Base-by-base conservation (phyloP, 1,284 basidiomycete genomes). In the Sanghuangporus baumii region DNA sequence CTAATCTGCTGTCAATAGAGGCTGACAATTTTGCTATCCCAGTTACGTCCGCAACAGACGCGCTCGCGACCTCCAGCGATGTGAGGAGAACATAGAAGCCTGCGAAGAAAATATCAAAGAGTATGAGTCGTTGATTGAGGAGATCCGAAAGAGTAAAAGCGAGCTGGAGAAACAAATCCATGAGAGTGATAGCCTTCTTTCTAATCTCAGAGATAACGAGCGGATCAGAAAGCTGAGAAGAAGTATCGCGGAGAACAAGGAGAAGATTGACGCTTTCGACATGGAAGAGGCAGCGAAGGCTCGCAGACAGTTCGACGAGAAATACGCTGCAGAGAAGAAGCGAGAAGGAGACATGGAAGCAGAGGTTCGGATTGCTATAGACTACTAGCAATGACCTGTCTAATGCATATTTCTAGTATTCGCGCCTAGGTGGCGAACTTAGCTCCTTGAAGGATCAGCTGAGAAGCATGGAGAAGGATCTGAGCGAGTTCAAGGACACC, bases 401-500 rank as follows among this genome's bases (percentile, higher is more conserved):
- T 62, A 54, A 66, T 12, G 55, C 43, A 14, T 38, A 37, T 60
- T 37, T 60, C 16, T 66, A 96, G 94, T 91, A 88, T 71, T 87
- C 93, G 8, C 85, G 89, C 67, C 77, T 94, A 23, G 87, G 84
- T 9, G 95, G 95, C 65, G 91, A 95, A 74, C 77, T 97, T 41
- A 86, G 85, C 64, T 89, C 91, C n/a, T 78, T 88, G 70, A 81
- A 84, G 67, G 82, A 83, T 38, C 88, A 92, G 68, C 74, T 91
- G 60, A 84, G 86, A 71, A 81, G 81, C 14, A 79, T 86, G 68
- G 86, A 92, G 70, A 76, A 71, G 34, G 95, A 98, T 71, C 76
- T 96, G 63, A 84, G 82, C 66, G 94, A 98, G 66, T 99, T 91
- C 80, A 91, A 93, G 72, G 86, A 94, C 63, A 86, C 96, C 67